Evolutionary conservation across 1,139 yeast species (phyloP).

Genomic region (Suhomyces bribrorum): DNA sequence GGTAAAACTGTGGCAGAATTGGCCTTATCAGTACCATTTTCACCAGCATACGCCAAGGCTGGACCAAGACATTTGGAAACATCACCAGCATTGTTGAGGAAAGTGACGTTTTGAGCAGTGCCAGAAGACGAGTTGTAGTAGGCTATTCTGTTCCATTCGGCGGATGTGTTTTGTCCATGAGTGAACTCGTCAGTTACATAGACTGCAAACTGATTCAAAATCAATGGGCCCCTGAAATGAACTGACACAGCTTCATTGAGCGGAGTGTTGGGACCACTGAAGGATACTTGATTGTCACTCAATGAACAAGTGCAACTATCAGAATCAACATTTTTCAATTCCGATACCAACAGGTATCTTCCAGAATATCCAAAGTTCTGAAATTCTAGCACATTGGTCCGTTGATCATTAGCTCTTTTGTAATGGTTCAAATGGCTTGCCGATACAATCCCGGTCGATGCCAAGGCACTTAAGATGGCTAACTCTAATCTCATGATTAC

Average conservation of each 20-base stretch:
- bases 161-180: constrained; percentile 37
- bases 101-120: constrained; percentile 64
- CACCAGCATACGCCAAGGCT: constrained; percentile 77
- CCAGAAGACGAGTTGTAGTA: constrained; percentile 60
- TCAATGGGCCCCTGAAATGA: constrained; percentile 92
- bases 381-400: constrained; percentile 18
- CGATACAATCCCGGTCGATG: constrained; percentile 1
- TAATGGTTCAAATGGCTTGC: not conserved
- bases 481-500: constrained; percentile 3
- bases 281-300: constrained; percentile 48
- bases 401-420: constrained; percentile 4
- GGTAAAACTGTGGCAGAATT: constrained; percentile 59
- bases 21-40: constrained; percentile 73
- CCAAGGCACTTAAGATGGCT: constrained; percentile 1
- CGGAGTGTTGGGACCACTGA: constrained; percentile 80
- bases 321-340: constrained; percentile 44
- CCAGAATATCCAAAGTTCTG: constrained; percentile 70
- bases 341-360: constrained; percentile 68
- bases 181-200: constrained; percentile 28
- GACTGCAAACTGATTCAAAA: constrained; percentile 72
- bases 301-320: constrained; percentile 69
- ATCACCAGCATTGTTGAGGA: constrained; percentile 82
- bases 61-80: constrained; percentile 79
- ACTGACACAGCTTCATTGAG: constrained; percentile 86
- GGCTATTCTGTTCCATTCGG: constrained; percentile 74